Base-by-base conservation (phyloP, 208 protist genomes). In the Plasmodiophora brassicae region DNA sequence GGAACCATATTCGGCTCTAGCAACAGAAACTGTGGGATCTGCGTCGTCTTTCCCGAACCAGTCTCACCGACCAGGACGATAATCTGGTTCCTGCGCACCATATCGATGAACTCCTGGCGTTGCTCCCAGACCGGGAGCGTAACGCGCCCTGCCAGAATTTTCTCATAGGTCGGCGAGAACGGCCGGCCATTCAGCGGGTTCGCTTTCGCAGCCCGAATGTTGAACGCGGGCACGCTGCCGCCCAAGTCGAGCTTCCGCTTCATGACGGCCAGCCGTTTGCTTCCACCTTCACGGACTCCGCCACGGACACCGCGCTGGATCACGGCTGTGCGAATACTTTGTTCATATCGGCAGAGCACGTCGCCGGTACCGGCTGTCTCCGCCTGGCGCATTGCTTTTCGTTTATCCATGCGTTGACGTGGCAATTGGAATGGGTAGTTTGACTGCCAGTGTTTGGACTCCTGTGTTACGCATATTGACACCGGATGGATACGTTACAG, bases 121-220 rank as follows among this genome's bases (percentile, higher is more conserved):
- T 94, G 90, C 88, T 96, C 92, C 87, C 90, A 96, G 5, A 97
- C 94, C 20, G 96, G 95, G 39, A 97, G 90, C 10, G 86, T 88
- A 87, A 93, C 90, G 46, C 95, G 91, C 57, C 89, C 92, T 88
- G 95, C 93, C 35, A 96, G 88, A 86, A 97, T 96, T 10, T 96
- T 83, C 85, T 94, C 94, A 89, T 96, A 97, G 41, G 91, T 46
- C 35, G 92, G 38, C 32, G 92, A 95, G 46, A 86, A 86, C 25
- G 83, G 83, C 35, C 83, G 8, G 46, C 14, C 8, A 8, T 60
- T 86, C 83, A 86, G 35, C 10, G 83, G 83, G 46, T 86, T 86
- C 5, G 41, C n/a, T 5, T 44, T 8, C 32, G 65, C 65, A 5
- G 5, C 10, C 10, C 65, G 65, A 5, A 5, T 8, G 10, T n/a